phyloP scores from a whole-genome alignment of 805 yeast species.

The Candida dajiaensis region DNA sequence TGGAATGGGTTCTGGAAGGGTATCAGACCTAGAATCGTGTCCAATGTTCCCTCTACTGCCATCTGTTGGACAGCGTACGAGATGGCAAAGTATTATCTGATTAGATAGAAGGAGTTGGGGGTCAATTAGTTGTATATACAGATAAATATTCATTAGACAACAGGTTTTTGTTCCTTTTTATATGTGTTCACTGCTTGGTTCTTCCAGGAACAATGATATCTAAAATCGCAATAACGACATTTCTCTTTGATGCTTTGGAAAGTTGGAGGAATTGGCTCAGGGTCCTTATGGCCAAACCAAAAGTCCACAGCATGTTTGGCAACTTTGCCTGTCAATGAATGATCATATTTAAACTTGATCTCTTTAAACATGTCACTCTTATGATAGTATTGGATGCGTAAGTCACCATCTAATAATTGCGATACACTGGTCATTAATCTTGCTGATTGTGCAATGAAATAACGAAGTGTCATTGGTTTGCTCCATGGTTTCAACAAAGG shows the following conservation, averaged over 20 bases:
- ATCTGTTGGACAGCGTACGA: constrained; percentile 98
- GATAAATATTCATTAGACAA: no score
- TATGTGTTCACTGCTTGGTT: not conserved
- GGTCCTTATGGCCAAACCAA: constrained; percentile 56
- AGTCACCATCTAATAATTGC: constrained; percentile 26
- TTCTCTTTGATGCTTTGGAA: constrained; percentile 29
- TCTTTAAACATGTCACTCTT: constrained; percentile 37
- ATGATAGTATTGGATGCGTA: constrained; percentile 50
- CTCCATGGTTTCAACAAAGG: constrained; percentile 41
- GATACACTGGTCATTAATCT: constrained; percentile 36
- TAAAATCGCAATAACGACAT: constrained; percentile 54
- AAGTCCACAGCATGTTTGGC: constrained; percentile 34
- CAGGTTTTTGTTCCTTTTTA: no score
- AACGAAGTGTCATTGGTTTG: constrained; percentile 48
- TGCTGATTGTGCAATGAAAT: constrained; percentile 49
- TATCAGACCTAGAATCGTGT: constrained; percentile 80
- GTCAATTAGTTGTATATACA: no score
- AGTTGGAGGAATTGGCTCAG: constrained; percentile 35
- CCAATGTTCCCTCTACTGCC: constrained; percentile 94
- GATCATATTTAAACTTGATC: constrained; percentile 33
- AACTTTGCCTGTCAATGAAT: constrained; percentile 23
- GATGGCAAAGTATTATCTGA: constrained; percentile 68
- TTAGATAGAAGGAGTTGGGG: constrained; percentile 2
- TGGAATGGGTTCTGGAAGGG: constrained; percentile 72
- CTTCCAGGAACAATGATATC: constrained; percentile 33